Base-by-base conservation (phyloP, 768 basidiomycete species). In the Suillus variegatus region DNA sequence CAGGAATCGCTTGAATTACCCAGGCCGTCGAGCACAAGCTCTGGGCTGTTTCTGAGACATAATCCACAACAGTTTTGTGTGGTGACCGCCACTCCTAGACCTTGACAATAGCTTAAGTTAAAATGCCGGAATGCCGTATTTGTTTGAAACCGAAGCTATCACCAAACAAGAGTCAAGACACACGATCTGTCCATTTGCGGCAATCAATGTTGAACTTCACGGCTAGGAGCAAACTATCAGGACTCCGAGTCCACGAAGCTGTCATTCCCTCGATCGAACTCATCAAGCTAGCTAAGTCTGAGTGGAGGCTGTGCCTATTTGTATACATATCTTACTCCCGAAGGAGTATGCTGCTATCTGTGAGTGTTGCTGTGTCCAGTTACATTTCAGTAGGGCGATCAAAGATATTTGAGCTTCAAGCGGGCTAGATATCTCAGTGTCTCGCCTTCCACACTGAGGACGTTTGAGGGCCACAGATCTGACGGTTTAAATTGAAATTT, bases 111-210 rank as follows among this genome's bases (percentile, higher is more conserved):
- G 14, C 40, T 41, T 0, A 32, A 32, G 4, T 41, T 14, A 41
- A 32, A 32, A 6, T 32, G 32, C 32, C 32, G 32, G 32, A 32
- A 32, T 32, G 40, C 14, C 41, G 41, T 41, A 18, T 44, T 44
- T 44, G 43, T 44, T 44, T 44, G 43, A 38, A 60, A 38, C 44
- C 43, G 9, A 52, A 65, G 64, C 46, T 35, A n/a, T 52, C 35
- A 49, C 64, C 64, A 65, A 65, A 65, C 40, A 65, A 52, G 32
- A 63, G n/a, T n/a, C n/a, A n/a, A n/a, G n/a, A n/a, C n/a, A 25
- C 22, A 18, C 9, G 8, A 52, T 16, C 32, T 32, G 8, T 28
- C 40, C 41, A 3, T 28, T 60, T 60, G 32, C 18, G 41, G 58
- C 6, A 60, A 58, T 58, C 22, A 22, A 41, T 9, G 58, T 60